A percentile compares a stretch with the other conserved stretches of the same genome.
phyloP scores from a whole-genome alignment of 352 stramenopile species.

The Phytopythium delawarense region DNA sequence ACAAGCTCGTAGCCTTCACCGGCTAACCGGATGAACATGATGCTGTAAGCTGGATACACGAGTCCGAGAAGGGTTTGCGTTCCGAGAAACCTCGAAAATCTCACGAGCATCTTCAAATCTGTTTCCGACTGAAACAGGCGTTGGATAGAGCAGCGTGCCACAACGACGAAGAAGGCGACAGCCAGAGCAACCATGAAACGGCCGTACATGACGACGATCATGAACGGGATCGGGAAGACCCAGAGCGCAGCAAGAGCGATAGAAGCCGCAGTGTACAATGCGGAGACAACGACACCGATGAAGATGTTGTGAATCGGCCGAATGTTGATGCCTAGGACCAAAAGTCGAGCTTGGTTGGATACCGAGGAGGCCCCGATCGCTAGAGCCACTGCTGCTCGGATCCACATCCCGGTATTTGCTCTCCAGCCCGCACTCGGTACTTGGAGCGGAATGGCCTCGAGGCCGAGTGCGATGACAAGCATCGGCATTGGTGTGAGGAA shows the following conservation, averaged over 20 bases:
- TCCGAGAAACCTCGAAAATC: constrained; percentile 1
- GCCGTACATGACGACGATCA: constrained; percentile 9
- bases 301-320: constrained; percentile 6
- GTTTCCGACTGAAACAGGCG: not conserved
- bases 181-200: constrained; percentile 2
- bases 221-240: constrained; percentile 26
- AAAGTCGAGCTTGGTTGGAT: constrained; percentile 5
- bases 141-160: not conserved
- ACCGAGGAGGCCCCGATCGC: constrained; percentile 1
- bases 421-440: constrained; percentile 12
- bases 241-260: constrained; percentile 7
- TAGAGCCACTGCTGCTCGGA: constrained; percentile 8
- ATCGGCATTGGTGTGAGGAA: constrained; percentile 15
- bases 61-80: constrained; percentile 14
- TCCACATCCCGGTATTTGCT: constrained; percentile 19
- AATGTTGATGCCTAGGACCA: constrained; percentile 7
- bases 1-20: constrained; percentile 14
- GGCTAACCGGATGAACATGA: constrained; percentile 11
- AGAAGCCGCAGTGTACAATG: constrained; percentile 2
- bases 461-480: constrained; percentile 11
- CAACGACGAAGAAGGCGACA: not conserved
- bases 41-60: constrained; percentile 19
- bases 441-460: constrained; percentile 14
- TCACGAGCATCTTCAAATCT: constrained; percentile 7
- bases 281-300: constrained; percentile 1